Percentiles rank a stretch among this genome's conserved stretches.
These are phyloP conservation scores for Phytophthora fragariae DNA, from an alignment of 352 stramenopile species.

Conservation along the genomic window DNA sequence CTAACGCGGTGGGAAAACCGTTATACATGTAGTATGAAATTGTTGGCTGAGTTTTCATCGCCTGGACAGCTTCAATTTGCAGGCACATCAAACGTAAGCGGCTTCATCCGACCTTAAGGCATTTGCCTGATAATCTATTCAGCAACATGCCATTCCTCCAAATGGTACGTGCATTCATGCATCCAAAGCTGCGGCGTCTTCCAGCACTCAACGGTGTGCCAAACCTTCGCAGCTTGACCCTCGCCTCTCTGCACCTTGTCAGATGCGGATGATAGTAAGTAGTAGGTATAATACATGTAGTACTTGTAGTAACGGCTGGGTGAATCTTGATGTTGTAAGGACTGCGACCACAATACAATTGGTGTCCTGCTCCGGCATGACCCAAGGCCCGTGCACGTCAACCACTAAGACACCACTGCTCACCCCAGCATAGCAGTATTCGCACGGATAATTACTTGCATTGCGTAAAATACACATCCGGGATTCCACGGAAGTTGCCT, in stretches of 20 bases:
- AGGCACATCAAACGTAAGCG: slow-evolving; percentile 22
- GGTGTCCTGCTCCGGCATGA: too few species aligned
- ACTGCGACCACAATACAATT: too few species aligned
- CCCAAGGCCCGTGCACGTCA: too few species aligned
- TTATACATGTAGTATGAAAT: too few species aligned
- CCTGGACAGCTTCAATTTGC: too few species aligned
- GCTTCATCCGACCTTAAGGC: slow-evolving; percentile 3
- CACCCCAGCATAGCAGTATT: neutral
- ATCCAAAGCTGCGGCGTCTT: slow-evolving; percentile 15
- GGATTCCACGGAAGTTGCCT: slow-evolving; percentile 3
- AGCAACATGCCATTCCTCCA: slow-evolving; percentile 27
- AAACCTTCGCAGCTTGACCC: slow-evolving; percentile 31
- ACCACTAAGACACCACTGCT: too few species aligned
- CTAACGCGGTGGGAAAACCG: slow-evolving; percentile 1
- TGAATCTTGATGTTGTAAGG: too few species aligned
- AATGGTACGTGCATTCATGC: slow-evolving; percentile 21
- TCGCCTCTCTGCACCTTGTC: slow-evolving; percentile 23
- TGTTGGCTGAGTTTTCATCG: too few species aligned
- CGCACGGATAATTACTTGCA: neutral
- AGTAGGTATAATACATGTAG: too few species aligned
- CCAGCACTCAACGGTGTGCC: slow-evolving; percentile 26
- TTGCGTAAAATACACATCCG: neutral
- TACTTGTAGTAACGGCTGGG: too few species aligned
- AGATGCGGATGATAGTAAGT: too few species aligned
- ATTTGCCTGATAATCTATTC: slow-evolving; percentile 32